Conservation (phyloP, 306 rosid genomes). For the apple (Malus domestica) region DNA sequence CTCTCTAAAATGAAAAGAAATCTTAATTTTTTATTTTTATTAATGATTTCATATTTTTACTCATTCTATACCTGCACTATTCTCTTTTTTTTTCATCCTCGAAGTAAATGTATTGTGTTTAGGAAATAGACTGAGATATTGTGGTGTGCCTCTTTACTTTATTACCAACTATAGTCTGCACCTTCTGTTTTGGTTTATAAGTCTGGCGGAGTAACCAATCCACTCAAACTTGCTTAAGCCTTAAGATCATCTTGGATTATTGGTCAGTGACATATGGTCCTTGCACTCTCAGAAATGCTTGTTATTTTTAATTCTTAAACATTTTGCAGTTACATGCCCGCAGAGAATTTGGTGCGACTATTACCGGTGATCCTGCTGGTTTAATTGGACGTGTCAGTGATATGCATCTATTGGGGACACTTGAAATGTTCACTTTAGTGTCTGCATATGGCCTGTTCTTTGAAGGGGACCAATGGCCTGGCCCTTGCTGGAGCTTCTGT, state of each 20-base stretch:
- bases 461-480: neutral
- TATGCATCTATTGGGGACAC: neutral
- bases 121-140: neutral
- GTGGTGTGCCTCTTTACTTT: neutral
- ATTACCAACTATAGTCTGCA: neutral
- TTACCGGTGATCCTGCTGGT: neutral
- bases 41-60: neutral
- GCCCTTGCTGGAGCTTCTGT: neutral
- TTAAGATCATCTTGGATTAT: neutral
- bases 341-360: neutral
- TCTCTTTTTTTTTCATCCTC: neutral
- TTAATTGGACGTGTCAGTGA: neutral
- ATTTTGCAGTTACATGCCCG: neutral
- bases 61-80: neutral
- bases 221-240: neutral
- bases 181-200: neutral
- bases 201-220: neutral
- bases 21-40: neutral
- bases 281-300: slow-evolving; percentile 2
- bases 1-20: neutral
- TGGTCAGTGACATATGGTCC: neutral
- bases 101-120: neutral
- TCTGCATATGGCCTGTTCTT: neutral
- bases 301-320: neutral
- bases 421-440: neutral